Evolutionary conservation across 139 green algal genomes (phyloP), one percentile per base, ranked within the genome.

Genomic region (Monoraphidium neglectum): DNA sequence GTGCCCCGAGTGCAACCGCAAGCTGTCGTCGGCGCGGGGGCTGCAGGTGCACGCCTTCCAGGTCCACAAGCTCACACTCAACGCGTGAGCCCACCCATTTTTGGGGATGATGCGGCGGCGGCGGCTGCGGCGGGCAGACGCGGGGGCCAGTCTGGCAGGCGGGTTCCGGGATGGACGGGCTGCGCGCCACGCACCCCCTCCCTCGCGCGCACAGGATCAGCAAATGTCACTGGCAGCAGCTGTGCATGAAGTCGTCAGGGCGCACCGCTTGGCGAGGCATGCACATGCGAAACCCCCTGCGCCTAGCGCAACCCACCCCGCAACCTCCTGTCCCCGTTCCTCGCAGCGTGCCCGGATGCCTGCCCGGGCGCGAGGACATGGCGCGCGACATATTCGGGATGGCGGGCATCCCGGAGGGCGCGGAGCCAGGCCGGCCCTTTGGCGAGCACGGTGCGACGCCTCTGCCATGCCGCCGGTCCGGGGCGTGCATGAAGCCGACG

Each of bases 381-480:
- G 90, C 92, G 1, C 81, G 92, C 46, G 94, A 98, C 65, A 96
- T 98, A 26, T 98, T 97, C 87, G 94, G 94, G 36, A 97, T 97
- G 90, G 85, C 90, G 10, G 94, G 94, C 1, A 84, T 98, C 6
- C 94, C 93, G 0, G 65, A 84, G 4, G 91, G 86, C 33, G 83
- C 95, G 67, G 77, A 77, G 24, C 78, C 84, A 24, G 90, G 84
- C 15, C 70, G 80, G 0, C 67, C 82, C 16, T 77, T 61, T 18
- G 80, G 80, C 21, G 47, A 79, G 32, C 43, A 12, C 43, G 43
- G 43, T 51, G 43, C 43, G 43, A 8, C 43, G 43, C 43, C 43
- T 12, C 43, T 8, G 43, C 12, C 43, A 51, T n/a, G n/a, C n/a
- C n/a, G n/a, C n/a, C n/a, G n/a, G n/a, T n/a, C n/a, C n/a, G n/a